A percentile compares a stretch with the other conserved stretches of the same genome.
Evolutionary conservation across 140 eudicot species (phyloP).

Genomic region (Anethum foeniculum): DNA sequence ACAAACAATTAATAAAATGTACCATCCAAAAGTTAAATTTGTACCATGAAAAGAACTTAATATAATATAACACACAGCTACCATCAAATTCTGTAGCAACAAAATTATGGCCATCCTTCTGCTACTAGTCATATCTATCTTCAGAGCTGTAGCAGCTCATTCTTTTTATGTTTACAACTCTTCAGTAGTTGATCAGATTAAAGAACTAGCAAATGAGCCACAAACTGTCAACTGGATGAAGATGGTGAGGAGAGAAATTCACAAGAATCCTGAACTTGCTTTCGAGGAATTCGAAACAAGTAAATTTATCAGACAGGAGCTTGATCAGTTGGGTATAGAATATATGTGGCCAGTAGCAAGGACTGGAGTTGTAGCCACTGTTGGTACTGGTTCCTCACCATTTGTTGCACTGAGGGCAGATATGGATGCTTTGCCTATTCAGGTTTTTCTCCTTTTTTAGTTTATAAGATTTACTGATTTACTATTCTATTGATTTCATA

Average conservation of each 20-base stretch:
- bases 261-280: constrained; percentile 55
- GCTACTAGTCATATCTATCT: not conserved
- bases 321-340: constrained; percentile 35
- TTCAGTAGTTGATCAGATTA: constrained; percentile 27
- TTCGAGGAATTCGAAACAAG: constrained; percentile 42
- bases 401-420: constrained; percentile 71
- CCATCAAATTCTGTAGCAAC: not conserved
- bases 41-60: not conserved
- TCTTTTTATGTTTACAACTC: constrained; percentile 15
- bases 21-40: no score
- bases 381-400: constrained; percentile 55
- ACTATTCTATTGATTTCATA: not conserved
- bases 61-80: not conserved
- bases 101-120: not conserved
- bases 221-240: constrained; percentile 35
- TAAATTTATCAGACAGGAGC: constrained; percentile 34
- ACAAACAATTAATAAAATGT: not conserved
- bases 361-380: constrained; percentile 51
- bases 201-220: constrained; percentile 24
- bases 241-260: constrained; percentile 55
- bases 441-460: constrained; percentile 24
- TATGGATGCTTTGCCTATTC: constrained; percentile 80
- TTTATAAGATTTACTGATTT: no score
- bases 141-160: not conserved
- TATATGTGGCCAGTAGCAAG: constrained; percentile 60